phyloP scores from a whole-genome alignment of 2,329 filamentous ascomycete genomes.

The Xylaria sp. region DNA sequence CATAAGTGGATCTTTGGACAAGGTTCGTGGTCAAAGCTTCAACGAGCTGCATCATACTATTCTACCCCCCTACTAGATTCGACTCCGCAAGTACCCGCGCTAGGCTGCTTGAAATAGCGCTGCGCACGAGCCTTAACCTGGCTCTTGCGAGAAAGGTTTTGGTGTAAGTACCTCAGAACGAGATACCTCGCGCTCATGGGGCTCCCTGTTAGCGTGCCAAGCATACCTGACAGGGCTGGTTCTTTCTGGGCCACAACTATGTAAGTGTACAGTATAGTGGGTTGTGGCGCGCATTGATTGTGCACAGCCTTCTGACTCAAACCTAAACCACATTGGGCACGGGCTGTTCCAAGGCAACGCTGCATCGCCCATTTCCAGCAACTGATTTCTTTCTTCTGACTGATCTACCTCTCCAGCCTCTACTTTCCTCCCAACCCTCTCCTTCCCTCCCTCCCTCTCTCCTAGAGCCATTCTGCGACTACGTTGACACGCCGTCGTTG shows the following conservation, averaged over 20 bases:
- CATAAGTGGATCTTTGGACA: not conserved
- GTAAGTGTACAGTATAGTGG: not conserved
- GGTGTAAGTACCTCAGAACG: too few relatives aligned
- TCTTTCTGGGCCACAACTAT: too few relatives aligned
- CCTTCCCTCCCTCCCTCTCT: constrained; percentile 31
- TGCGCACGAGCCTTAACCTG: too few relatives aligned
- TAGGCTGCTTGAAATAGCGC: too few relatives aligned
- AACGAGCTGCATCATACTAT: not conserved
- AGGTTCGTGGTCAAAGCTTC: not conserved
- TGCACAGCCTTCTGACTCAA: constrained; percentile 39
- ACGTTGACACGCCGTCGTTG: constrained; percentile 36
- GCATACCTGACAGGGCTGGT: too few relatives aligned
- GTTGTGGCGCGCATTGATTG: constrained; percentile 13
- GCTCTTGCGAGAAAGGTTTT: too few relatives aligned
- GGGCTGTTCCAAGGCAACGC: constrained; percentile 8
- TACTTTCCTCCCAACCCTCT: constrained; percentile 40
- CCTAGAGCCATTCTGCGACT: constrained; percentile 22
- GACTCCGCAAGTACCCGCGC: too few relatives aligned
- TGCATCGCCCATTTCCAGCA: constrained; percentile 23
- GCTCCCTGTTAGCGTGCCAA: too few relatives aligned
- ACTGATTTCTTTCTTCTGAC: constrained; percentile 50
- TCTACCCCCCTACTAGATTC: too few relatives aligned
- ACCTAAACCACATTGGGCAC: constrained; percentile 29
- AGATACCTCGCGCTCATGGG: too few relatives aligned
- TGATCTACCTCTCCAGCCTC: constrained; percentile 46